Percentiles rank a stretch among this genome's conserved stretches.
phyloP scores from a whole-genome alignment of 192 early-diverging fungal genomes.

The Backusella tarrabulga region DNA sequence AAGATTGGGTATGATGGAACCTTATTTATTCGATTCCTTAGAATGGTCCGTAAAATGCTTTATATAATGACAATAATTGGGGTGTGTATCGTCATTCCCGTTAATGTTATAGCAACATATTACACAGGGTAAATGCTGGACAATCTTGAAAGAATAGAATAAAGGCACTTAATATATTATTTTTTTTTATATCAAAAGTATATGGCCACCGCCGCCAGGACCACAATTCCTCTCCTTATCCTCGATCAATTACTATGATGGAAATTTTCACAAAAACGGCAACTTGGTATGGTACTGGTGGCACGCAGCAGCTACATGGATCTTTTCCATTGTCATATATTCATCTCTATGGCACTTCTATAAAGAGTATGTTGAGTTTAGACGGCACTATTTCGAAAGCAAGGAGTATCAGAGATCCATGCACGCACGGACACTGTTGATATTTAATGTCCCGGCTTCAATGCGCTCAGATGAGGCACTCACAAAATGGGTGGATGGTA shows the following conservation, averaged over 20 bases:
- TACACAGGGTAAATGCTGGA: conserved; percentile 47
- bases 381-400: conserved; percentile 58
- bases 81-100: conserved; percentile 58
- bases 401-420: conserved; percentile 59
- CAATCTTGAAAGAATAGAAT: not conserved
- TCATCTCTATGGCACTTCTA: conserved; percentile 52
- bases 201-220: conserved; percentile 21
- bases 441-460: conserved; percentile 59
- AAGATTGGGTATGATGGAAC: conserved; percentile 71
- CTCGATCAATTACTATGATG: conserved; percentile 24
- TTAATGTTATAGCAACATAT: conserved; percentile 54
- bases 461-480: conserved; percentile 59
- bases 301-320: conserved; percentile 57
- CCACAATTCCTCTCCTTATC: conserved; percentile 27
- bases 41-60: conserved; percentile 57
- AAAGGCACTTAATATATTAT: not conserved
- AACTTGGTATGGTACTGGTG: conserved; percentile 57
- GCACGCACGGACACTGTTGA: conserved; percentile 67
- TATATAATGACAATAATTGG: conserved; percentile 56
- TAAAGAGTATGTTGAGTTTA: conserved; percentile 47
- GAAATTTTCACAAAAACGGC: conserved; percentile 13
- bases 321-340: conserved; percentile 55
- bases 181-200: not conserved
- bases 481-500: conserved; percentile 42
- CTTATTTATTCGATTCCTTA: conserved; percentile 66